These are phyloP conservation scores for Monilinia fructigena DNA, from an alignment of 2,329 filamentous ascomycete genomes.

Conservation along the genomic window DNA sequence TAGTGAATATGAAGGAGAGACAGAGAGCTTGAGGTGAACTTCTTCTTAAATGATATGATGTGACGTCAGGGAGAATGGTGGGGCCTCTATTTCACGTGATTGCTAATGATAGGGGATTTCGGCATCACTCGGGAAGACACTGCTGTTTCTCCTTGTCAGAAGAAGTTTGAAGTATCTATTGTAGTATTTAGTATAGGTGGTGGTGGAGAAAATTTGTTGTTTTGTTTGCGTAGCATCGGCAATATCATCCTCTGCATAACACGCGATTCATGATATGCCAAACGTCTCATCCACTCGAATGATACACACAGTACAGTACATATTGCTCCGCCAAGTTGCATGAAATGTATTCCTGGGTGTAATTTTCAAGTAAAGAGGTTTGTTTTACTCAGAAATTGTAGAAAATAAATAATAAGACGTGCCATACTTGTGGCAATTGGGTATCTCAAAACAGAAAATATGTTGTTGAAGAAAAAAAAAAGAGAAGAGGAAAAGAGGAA, in stretches of 20 bases:
- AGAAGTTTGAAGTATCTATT: neutral
- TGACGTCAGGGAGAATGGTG: slow-evolving; percentile 17
- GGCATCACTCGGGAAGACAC: slow-evolving; percentile 23
- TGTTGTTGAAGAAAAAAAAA: neutral
- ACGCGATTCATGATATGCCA: slow-evolving; percentile 16
- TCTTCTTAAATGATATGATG: neutral
- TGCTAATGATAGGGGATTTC: neutral
- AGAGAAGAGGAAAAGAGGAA: neutral
- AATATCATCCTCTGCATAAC: slow-evolving; percentile 7
- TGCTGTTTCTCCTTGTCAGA: slow-evolving; percentile 16
- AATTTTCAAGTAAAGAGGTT: neutral
- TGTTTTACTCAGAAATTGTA: neutral
- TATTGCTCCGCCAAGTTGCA: slow-evolving; percentile 1
- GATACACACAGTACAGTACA: neutral
- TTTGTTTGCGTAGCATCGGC: slow-evolving; percentile 1
- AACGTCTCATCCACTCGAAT: slow-evolving; percentile 15
- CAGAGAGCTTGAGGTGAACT: neutral
- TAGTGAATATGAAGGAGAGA: neutral
- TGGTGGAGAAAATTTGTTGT: neutral
- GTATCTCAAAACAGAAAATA: slow-evolving; percentile 21
- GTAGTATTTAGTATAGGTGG: too few relatives aligned
- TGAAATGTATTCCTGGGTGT: slow-evolving; percentile 1
- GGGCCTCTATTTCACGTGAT: slow-evolving; percentile 18
- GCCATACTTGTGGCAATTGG: slow-evolving; percentile 22
- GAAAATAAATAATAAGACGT: slow-evolving; percentile 17